These are phyloP conservation scores for Trametes cingulata DNA, from an alignment of 768 basidiomycete genomes.

Conservation along the genomic window DNA sequence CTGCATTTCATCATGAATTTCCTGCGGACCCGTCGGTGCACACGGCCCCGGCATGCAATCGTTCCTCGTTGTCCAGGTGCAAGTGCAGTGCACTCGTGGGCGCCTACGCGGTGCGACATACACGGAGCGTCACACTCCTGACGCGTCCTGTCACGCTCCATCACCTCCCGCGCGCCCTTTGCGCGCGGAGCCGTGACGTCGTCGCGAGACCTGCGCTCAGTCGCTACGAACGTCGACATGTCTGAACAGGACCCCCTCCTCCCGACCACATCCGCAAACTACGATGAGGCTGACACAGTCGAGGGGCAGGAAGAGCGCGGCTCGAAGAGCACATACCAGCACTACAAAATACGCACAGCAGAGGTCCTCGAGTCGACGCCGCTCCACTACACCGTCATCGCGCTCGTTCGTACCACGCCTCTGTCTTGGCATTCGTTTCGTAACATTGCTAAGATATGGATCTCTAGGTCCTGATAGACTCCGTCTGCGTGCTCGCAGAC, in stretches of 20 bases:
- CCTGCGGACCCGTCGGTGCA: background rate
- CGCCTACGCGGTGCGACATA: constrained; percentile 6
- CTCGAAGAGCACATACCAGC: constrained; percentile 12
- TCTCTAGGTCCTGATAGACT: constrained; percentile 60
- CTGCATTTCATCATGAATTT: background rate
- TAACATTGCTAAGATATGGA: too few species aligned
- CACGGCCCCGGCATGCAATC: background rate
- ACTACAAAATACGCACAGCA: constrained; percentile 36
- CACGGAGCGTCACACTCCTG: constrained; percentile 13
- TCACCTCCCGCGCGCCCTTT: background rate
- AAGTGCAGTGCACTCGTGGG: background rate
- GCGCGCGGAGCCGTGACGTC: background rate
- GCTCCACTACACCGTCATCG: constrained; percentile 59
- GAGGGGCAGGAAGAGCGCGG: constrained; percentile 6
- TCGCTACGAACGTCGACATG: constrained; percentile 13
- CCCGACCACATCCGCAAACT: constrained; percentile 7
- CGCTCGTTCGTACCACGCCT: constrained; percentile 47
- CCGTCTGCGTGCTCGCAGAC: constrained; percentile 69
- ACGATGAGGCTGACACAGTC: background rate
- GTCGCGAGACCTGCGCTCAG: background rate
- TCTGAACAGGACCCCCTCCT: constrained; percentile 33
- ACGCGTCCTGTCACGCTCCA: constrained; percentile 13
- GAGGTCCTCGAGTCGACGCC: constrained; percentile 50
- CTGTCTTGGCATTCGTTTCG: background rate
- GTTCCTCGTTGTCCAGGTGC: background rate